phyloP scores from a whole-genome alignment of 2,329 filamentous ascomycete genomes.

The Penicillium sp. region DNA sequence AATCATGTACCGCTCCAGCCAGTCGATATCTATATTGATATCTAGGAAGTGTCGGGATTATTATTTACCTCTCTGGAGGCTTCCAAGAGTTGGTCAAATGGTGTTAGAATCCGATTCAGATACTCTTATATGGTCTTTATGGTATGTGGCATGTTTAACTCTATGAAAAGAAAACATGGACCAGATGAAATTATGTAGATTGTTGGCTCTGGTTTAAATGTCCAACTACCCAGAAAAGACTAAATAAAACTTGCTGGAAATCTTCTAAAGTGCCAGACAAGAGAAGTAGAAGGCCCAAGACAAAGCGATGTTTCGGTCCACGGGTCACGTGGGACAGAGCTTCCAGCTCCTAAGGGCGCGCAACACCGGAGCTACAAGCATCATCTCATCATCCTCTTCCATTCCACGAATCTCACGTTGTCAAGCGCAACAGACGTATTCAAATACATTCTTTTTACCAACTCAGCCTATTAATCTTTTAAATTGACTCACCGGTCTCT shows the following conservation, averaged over 20 bases:
- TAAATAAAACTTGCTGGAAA: neutral
- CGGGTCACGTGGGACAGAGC: slow-evolving; percentile 30
- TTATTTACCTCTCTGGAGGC: neutral
- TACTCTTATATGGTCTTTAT: neutral
- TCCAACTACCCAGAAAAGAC: neutral
- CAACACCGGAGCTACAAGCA: slow-evolving; percentile 19
- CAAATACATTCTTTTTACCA: neutral
- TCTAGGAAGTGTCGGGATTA: neutral
- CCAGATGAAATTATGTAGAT: neutral
- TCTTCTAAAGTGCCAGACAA: neutral
- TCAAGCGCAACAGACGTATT: neutral
- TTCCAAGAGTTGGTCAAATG: neutral
- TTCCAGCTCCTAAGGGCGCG: slow-evolving; percentile 25
- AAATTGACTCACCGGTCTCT: neutral
- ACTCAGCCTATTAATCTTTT: neutral
- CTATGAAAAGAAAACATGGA: neutral
- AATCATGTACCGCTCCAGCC: neutral
- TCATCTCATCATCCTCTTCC: slow-evolving; percentile 14
- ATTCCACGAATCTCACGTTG: slow-evolving; percentile 8
- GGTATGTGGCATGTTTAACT: neutral
- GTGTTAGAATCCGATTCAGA: neutral
- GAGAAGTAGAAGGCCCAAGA: neutral
- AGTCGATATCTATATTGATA: neutral
- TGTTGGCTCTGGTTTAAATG: neutral
- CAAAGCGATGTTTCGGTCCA: neutral